Base-by-base conservation (phyloP, 768 basidiomycete genomes). In the Naganishia kalamii region DNA sequence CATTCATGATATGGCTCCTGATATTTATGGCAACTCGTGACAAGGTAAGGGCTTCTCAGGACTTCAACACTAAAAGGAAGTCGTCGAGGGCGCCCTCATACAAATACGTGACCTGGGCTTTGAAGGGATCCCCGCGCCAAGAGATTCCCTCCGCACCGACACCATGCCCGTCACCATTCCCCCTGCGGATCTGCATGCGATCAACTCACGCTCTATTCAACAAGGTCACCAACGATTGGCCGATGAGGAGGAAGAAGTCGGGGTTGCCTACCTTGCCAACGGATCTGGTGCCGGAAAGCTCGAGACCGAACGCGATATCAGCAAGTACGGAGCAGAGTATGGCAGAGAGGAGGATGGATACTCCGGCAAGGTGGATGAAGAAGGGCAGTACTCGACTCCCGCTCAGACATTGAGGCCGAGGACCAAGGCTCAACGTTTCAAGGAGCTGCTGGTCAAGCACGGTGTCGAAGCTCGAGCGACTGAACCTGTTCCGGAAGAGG, bases 381-480 rank as follows among this genome's bases (percentile, higher is more conserved):
- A 40, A 40, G 12, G 7, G 23, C 47, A 43, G 11, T 48, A 21
- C 32, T 30, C 11, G 2, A 29, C 4, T 25, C 11, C 33, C 19
- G n/a, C 43, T 7, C 6, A 32, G 30, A 27, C 27, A 10, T n/a
- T n/a, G 69, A 71, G 19, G 46, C 62, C 11, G 7, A 62, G 17
- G 71, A 70, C n/a, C 13, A 62, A 37, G 54, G 49, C 17, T 17
- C 54, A 65, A 52, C 48, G 68, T 32, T 49, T 65, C 13, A 71
- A 67, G 68, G 67, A 68, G 32, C 29, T 75, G 8, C 61, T 75
- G 61, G 74, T 72, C 1, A 62, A 70, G 23, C 68, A 72, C 52
- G 74, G 74, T 35, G 73, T 75, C 4, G 74, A 75, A 41, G 72
- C 71, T 27, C 59, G 74, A 57, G 74, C 72, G 10, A 75, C 74